Evolutionary conservation across 139 green algal genomes (phyloP), one percentile per base, ranked within the genome.

Genomic region (Pseudopediastrum boryanum): DNA sequence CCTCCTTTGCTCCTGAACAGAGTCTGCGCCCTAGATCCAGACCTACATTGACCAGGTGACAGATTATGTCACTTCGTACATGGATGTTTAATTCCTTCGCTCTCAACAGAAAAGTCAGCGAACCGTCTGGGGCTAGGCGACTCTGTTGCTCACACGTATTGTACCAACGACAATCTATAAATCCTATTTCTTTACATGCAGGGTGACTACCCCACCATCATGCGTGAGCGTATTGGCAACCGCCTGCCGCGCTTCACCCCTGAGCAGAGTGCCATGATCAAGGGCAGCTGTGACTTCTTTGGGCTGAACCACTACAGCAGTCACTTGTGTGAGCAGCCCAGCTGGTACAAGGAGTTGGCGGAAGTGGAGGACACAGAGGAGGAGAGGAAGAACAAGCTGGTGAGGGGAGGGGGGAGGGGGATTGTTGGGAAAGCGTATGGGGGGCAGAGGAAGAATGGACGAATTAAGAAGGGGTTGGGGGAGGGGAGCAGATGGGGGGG

Each of bases 301-400:
- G 79, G 74, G 13, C 67, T 90, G 58, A 90, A 90, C 80, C 88
- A 90, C 72, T 90, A 90, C 79, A 79, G 84, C 48, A 83, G 84
- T 21, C 71, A 81, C 65, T 65, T 76, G 38, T 82, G 76, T 56
- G 64, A 76, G 65, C 76, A 76, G 50, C 76, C 76, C 31, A 48
- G 27, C n/a, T 82, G 76, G 76, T 82, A 72, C 75, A 75, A 75
- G 75, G 75, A 81, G 54, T 38, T 78, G 71, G 54, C 71, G n/a
- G 54, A 54, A 4, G 27, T 46, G 39, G 35, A 78, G 54, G 71
- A 78, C 8, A 56, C 68, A 6, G 71, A 70, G 25, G n/a, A n/a
- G n/a, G 71, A 78, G 71, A 43, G 71, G 12, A 56, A 78, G 38
- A 38, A 31, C 39, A 78, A 70, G 50, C 71, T 78, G 71, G 54